Base-by-base conservation (phyloP, 257 asterid genomes). In the Scutellaria barbata region DNA sequence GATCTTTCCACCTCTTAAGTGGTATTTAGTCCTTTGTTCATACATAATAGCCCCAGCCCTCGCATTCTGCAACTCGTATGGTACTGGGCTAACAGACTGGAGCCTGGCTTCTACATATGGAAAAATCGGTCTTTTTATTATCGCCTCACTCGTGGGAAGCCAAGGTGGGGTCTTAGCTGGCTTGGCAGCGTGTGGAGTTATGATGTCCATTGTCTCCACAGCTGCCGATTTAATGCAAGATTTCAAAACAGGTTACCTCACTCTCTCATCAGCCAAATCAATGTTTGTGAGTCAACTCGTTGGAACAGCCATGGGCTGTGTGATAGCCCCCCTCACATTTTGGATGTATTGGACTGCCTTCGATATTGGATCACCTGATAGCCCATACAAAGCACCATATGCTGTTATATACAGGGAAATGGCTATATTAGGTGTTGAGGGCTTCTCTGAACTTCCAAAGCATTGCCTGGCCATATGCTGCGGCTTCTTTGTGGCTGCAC, bases 221-320 rank as follows among this genome's bases (percentile, higher is more conserved):
- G 97, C 97, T 42, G 98, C 98, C 52, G 98, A 93, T 62, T 55
- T 93, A 66, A 93, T 93, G 98, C 97, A 93, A 79, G 98, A 93
- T 80, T 90, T 93, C 47, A 93, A 87, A 59, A 93, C 97, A 0
- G 97, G 96, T 42, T 90, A 90, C 73, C 94, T 93, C 6, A 93
- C 98, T 5, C 42, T 82, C 45, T 93, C 98, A 20, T 93, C 98
- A n/a, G 95, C 97, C 4, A 89, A 85, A 48, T 93, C 98, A 1
- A 93, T 93, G 98, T 93, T 93, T 56, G 94, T 93, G 64, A 93
- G 97, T 77, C 98, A 93, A 78, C 37, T 93, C 30, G 82, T 90
- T 3, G 98, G 98, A 68, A 93, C 98, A 4, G 96, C 92, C 52
- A 90, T 93, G 97, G 98, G 96, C 66, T 93, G 97, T 52, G 82